Base-by-base conservation (phyloP, 805 yeast species). In the Nakazawaea peltata region DNA sequence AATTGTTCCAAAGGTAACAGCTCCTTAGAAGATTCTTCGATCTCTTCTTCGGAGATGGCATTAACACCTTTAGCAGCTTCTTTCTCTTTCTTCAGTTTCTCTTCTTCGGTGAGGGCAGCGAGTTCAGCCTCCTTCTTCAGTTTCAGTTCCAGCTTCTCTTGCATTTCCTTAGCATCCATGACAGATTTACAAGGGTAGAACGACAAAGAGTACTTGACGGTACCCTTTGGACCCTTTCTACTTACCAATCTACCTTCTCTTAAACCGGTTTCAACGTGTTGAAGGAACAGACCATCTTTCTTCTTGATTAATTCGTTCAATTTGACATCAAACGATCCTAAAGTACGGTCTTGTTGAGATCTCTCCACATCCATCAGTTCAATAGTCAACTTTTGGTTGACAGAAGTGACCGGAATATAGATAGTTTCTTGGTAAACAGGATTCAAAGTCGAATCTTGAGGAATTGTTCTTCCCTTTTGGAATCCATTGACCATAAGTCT, bases 311-410 rank as follows among this genome's bases (percentile, higher is more conserved):
- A 61, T 19, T 78, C 84, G 36, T 67, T 65, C 42, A 84, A 63
- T 47, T 75, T 73, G 15, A 92, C 59, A 48, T 78, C 80, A 60
- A 84, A 80, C 2, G 80, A 70, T 35, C 99, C 99, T 32, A 92
- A 69, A 4, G 94, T 74, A 49, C 96, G 76, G 57, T 92, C 98
- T 28, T 76, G 73, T n/a, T 81, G 73, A 36, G 62, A 69, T 40
- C 70, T 71, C 59, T 88, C 90, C 23, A 81, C 82, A 59, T 92
- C 97, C 95, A 92, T 83, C 5, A 78, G 94, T 54, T 92, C 97
- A 37, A 92, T 54, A 2, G 88, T 77, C 43, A 92, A 58, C 49
- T 71, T 78, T 57, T 88, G 97, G 52, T 81, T 80, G 17, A 86
- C 75, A 30, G 90, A 81, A 5, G 94, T 73, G 13, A 92, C 73